A percentile compares a stretch with the other conserved stretches of the same genome.
Conservation (phyloP, 1,139 yeast species). For the Suhomyces bokatorum region DNA sequence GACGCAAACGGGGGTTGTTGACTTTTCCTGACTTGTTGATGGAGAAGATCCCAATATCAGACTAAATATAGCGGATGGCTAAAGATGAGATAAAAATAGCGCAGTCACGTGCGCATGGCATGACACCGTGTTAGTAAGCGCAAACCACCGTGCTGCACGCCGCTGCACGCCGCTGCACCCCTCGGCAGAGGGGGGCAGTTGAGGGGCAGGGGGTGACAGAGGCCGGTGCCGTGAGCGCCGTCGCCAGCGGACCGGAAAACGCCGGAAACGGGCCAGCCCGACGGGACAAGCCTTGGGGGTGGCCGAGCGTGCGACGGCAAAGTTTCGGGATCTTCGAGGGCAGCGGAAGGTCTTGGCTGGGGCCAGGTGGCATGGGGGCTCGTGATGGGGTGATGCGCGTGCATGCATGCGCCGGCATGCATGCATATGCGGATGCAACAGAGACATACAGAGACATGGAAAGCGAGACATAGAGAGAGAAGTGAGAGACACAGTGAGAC, state of each 20-base stretch:
- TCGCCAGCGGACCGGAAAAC: too few relatives aligned
- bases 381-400: not conserved
- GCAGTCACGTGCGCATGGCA: too few relatives aligned
- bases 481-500: not conserved
- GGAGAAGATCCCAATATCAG: constrained; percentile 4
- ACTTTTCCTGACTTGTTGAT: constrained; percentile 1
- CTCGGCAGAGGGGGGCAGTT: not conserved
- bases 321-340: not conserved
- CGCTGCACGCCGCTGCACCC: not conserved
- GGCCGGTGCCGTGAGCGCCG: too few relatives aligned
- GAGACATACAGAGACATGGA: too few relatives aligned
- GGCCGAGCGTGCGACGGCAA: not conserved
- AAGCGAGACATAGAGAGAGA: not conserved
- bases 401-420: too few relatives aligned
- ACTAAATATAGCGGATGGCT: constrained; percentile 5
- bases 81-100: constrained; percentile 4
- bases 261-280: too few relatives aligned
- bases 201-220: not conserved
- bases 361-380: not conserved
- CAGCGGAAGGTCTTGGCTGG: not conserved
- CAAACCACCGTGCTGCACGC: too few relatives aligned
- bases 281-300: too few relatives aligned
- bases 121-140: too few relatives aligned
- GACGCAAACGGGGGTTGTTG: not conserved
- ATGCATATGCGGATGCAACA: too few relatives aligned